Evolutionary conservation across 345 rosid genomes (phyloP).

Genomic region (Linum lewisii): DNA sequence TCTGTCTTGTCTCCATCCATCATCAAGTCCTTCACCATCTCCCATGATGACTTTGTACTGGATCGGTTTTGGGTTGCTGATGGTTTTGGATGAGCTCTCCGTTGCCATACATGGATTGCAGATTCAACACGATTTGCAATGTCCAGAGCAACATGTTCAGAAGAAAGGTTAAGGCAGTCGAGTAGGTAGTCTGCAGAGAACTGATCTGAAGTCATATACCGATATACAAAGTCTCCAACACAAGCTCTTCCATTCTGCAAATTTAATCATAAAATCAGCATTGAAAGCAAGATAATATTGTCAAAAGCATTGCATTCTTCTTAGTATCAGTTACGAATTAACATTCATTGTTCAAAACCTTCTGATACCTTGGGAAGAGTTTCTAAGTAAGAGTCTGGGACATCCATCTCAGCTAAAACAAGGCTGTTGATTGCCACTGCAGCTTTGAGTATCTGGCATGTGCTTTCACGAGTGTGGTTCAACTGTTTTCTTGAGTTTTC

Average conservation of each 20-base stretch:
- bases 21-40: constrained; percentile 79
- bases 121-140: constrained; percentile 87
- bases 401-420: constrained; percentile 74
- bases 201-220: constrained; percentile 73
- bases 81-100: constrained; percentile 42
- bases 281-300: background rate
- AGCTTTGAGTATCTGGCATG: constrained; percentile 92
- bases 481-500: constrained; percentile 69
- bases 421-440: constrained; percentile 91
- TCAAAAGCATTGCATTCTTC: background rate
- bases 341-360: background rate
- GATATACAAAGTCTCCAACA: constrained; percentile 73
- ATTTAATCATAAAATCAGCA: too few relatives aligned
- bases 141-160: constrained; percentile 90
- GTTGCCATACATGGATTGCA: constrained; percentile 66
- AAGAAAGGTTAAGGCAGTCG: constrained; percentile 83
- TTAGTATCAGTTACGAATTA: too few relatives aligned
- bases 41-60: constrained; percentile 80
- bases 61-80: constrained; percentile 34
- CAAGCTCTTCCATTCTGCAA: constrained; percentile 73
- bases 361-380: constrained; percentile 76
- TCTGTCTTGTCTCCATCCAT: constrained; percentile 66
- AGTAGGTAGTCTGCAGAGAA: constrained; percentile 81
- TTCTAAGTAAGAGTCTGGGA: constrained; percentile 75
- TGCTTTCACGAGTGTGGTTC: constrained; percentile 86